A percentile compares a stretch with the other conserved stretches of the same genome.
Conservation (phyloP, 2,329 filamentous ascomycete genomes). For the Helminthosporium solani region DNA sequence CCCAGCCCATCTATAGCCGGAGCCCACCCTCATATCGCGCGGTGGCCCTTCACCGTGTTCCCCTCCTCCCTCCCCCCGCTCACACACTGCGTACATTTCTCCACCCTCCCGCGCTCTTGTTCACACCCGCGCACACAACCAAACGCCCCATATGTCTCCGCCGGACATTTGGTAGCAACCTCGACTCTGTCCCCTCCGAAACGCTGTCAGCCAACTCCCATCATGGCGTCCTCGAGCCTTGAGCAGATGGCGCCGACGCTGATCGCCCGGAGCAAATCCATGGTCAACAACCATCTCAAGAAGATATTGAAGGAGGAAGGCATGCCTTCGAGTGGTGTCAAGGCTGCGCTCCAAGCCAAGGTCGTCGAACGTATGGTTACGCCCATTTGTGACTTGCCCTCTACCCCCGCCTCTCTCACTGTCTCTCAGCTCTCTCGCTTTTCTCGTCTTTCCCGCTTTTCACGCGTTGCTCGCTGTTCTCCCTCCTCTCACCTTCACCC, state of each 20-base stretch:
- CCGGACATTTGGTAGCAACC: slow-evolving; percentile 8
- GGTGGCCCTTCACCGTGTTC: neutral
- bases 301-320: slow-evolving; percentile 73
- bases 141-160: slow-evolving; percentile 6
- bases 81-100: too few species aligned
- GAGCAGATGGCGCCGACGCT: slow-evolving; percentile 44
- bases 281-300: slow-evolving; percentile 69
- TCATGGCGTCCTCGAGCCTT: slow-evolving; percentile 41
- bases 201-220: slow-evolving; percentile 2
- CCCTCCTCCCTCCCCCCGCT: slow-evolving; percentile 5
- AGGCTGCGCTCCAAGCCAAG: slow-evolving; percentile 75
- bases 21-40: neutral
- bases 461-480: slow-evolving; percentile 3
- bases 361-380: slow-evolving; percentile 71
- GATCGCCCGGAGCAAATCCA: slow-evolving; percentile 52
- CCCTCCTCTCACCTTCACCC: slow-evolving; percentile 1
- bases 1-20: neutral
- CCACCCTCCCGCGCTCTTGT: too few species aligned
- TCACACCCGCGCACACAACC: slow-evolving; percentile 9
- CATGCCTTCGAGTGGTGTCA: slow-evolving; percentile 73
- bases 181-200: neutral
- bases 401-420: slow-evolving; percentile 1
- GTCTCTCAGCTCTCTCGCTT: neutral
- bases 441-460: slow-evolving; percentile 5
- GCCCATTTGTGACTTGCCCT: slow-evolving; percentile 9